Evolutionary conservation across 2,329 filamentous ascomycete species (phyloP), one percentile per base, ranked within the genome.

Genomic region (Colletotrichum noveboracense): DNA sequence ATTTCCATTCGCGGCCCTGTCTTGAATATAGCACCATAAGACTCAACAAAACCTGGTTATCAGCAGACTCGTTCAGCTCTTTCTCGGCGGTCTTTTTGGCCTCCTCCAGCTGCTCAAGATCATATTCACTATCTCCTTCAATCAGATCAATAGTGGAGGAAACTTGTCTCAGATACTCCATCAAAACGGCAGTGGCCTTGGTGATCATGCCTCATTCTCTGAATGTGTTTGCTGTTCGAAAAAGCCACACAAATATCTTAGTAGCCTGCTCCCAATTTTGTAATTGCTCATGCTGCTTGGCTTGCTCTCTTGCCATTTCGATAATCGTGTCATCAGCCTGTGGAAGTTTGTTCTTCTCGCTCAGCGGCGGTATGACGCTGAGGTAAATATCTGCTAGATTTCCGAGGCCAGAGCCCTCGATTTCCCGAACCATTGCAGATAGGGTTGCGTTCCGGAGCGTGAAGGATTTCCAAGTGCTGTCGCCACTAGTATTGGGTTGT

Each of bases 191-290:
- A 7, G 61, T 28, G 14, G 32, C 34, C 34, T 64, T 64, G 9
- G 21, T 14, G 2, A n/a, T 0, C 4, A 26, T 26, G 7, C 6
- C 21, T 43, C 10, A 10, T 12, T 2, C 21, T 12, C 3, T 3
- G 34, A 28, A 64, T 0, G 21, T 26, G 5, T n/a, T 10, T 58
- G 52, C 30, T 13, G 9, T 38, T 16, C 12, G 52, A 5, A 32
- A 43, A 2, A 69, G 32, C 52, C 32, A 69, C 0, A 60, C 0
- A 34, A 60, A 43, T 5, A 32, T 21, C 3, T 24, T 10, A 12
- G 6, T 7, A 38, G 24, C 30, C 16, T 58, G 6, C 1, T 24
- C 3, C 58, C 58, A 70, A 3, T 62, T 16, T 6, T n/a, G 6
- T 1, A 64, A 6, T 2, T n/a, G n/a, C 16, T 70, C 58, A n/a